A percentile compares a stretch with the other conserved stretches of the same genome.
phyloP scores from a whole-genome alignment of 2,329 filamentous ascomycete genomes.

The Cryphonectria nitschkei region DNA sequence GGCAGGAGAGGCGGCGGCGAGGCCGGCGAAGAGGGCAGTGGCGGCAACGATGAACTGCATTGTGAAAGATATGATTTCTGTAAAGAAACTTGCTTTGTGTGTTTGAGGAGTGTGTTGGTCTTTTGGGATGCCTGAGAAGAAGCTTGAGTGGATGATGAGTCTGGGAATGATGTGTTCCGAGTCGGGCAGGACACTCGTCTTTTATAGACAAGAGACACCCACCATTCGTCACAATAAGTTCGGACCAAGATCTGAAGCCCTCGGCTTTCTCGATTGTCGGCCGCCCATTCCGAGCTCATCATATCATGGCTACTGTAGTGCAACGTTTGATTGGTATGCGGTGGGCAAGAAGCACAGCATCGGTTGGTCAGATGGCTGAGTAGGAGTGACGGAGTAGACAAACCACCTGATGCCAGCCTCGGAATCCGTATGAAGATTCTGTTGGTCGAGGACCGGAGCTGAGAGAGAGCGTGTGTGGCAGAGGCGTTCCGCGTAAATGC shows the following conservation, averaged over 20 bases:
- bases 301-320: conserved; percentile 21
- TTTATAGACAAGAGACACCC: conserved; percentile 12
- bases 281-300: conserved; percentile 17
- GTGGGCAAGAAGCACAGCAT: conserved; percentile 11
- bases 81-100: background rate
- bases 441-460: background rate
- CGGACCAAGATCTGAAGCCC: background rate
- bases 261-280: conserved; percentile 10
- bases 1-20: conserved; percentile 27
- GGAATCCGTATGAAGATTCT: background rate
- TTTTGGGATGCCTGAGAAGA: background rate
- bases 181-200: background rate
- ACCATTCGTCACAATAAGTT: background rate
- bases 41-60: conserved; percentile 27
- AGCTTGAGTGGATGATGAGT: conserved; percentile 12
- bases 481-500: background rate
- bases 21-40: conserved; percentile 29
- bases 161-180: background rate
- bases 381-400: background rate
- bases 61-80: conserved; percentile 7
- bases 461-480: background rate
- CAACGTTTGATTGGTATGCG: conserved; percentile 20
- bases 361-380: conserved; percentile 18
- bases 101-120: background rate
- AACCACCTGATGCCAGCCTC: background rate